Evolutionary conservation across 257 asterid genomes (phyloP), one percentile per base, ranked within the genome.

Genomic region (Scutellaria galericulata): DNA sequence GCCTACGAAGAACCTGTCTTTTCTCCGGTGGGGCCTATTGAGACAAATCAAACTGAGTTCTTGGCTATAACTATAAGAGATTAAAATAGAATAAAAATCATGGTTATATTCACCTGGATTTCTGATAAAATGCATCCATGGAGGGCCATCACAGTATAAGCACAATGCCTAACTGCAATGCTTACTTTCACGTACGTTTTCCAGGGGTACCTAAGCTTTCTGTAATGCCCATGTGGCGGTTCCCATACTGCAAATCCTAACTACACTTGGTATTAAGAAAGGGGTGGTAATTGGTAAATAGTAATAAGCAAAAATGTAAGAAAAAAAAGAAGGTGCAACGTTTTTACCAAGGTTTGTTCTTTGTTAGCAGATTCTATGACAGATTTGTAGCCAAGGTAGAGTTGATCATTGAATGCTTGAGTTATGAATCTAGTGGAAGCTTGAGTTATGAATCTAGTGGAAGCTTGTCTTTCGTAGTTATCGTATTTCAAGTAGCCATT

Each of bases 81-180:
- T 31, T 31, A 31, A 2, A 31, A 31, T 0, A 31, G 5, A 31
- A 1, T 27, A 31, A 31, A 3, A 31, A 2, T 0, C 1, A 2
- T 31, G 5, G 37, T 31, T 31, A 31, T 31, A 45, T 50, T 64
- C 61, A 89, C 96, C 92, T 84, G 94, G 78, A 91, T 89, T 81
- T 91, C 96, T n/a, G 92, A 87, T n/a, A 89, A 82, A 63, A 89
- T 78, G 85, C 94, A 87, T 39, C 96, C 97, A 71, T 91, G 96
- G 66, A 91, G 83, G 39, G 97, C 96, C 97, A 91, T 91, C 53
- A 91, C 94, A 71, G 78, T 83, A 72, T 87, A 89, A 14, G 97
- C 85, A 42, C 97, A 91, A 70, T 87, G 91, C 84, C 96, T 86
- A 46, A 87, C 78, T 20, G 96, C 87, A 56, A 77, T 83, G 31